phyloP scores from a whole-genome alignment of 805 yeast species.

The Candida loeiensis region DNA sequence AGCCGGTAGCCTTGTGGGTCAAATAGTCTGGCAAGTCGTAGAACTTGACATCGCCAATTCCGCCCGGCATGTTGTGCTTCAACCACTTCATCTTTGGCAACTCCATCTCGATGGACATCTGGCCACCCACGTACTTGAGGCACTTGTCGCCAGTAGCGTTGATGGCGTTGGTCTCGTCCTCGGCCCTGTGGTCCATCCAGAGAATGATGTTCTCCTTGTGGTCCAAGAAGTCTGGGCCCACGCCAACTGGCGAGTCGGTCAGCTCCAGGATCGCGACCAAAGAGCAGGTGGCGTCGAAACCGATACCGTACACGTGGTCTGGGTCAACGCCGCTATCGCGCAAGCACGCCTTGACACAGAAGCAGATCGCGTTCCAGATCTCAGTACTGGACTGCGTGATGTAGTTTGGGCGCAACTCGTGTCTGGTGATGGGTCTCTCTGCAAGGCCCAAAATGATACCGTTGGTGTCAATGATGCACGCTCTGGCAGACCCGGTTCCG shows the following conservation, averaged over 20 bases:
- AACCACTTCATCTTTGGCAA: constrained; percentile 96
- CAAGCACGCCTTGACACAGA: constrained; percentile 72
- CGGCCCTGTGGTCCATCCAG: constrained; percentile 99
- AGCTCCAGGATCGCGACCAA: constrained; percentile 71
- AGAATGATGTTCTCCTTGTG: constrained; percentile 76
- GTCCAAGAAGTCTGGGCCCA: constrained; percentile 85
- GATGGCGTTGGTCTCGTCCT: constrained; percentile 70
- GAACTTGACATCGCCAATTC: constrained; percentile 62
- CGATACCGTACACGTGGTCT: constrained; percentile 71
- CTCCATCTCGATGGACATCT: constrained; percentile 98
- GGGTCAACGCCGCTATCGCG: constrained; percentile 74
- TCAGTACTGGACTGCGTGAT: constrained; percentile 87
- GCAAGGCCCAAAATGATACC: constrained; percentile 81
- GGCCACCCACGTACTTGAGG: constrained; percentile 91
- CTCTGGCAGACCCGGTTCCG: constrained; percentile 98
- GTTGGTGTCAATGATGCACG: constrained; percentile 78
- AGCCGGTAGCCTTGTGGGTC: constrained; percentile 86
- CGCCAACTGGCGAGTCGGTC: constrained; percentile 71
- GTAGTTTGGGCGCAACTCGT: constrained; percentile 66
- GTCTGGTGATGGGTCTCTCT: constrained; percentile 74
- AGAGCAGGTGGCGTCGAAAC: constrained; percentile 97
- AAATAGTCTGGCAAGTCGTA: constrained; percentile 90
- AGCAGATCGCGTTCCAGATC: constrained; percentile 86
- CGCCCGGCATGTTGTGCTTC: constrained; percentile 72
- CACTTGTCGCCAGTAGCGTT: constrained; percentile 77